Conservation (phyloP, 139 green algal species). For the Haematococcus lacustris region DNA sequence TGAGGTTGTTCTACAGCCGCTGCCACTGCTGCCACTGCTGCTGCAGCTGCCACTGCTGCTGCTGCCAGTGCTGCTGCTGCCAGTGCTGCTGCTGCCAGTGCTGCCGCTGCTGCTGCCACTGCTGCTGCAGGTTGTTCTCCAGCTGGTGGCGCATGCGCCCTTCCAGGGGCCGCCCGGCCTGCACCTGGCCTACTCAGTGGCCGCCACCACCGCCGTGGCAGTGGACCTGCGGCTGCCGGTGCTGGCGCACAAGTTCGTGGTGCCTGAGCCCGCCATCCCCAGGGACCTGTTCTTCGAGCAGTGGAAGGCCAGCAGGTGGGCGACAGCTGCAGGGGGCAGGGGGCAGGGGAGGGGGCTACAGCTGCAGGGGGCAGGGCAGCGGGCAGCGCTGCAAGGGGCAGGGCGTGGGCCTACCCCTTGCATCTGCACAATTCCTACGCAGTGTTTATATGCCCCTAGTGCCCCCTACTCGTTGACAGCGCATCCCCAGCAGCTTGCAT, state of each 20-base stretch:
- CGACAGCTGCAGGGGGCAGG: background rate
- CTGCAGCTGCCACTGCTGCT: too few species aligned
- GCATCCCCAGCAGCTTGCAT: background rate
- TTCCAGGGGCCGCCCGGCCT: constrained; percentile 21
- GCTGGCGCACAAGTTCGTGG: constrained; percentile 60
- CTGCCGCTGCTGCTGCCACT: constrained; percentile 37
- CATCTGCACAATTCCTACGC: background rate
- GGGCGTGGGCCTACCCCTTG: background rate
- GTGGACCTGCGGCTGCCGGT: constrained; percentile 54
- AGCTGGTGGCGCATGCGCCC: background rate
- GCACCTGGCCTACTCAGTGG: constrained; percentile 30
- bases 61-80: too few species aligned
- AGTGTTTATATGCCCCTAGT: too few species aligned
- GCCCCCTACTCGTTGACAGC: background rate
- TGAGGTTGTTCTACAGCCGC: too few species aligned
- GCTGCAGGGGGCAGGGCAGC: background rate
- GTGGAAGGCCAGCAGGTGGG: constrained; percentile 57
- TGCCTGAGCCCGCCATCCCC: constrained; percentile 46
- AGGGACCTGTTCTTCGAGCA: constrained; percentile 67
- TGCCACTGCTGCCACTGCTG: too few species aligned
- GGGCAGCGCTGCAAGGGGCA: background rate
- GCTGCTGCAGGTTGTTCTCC: constrained; percentile 18
- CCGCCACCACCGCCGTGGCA: constrained; percentile 17
- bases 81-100: too few species aligned
- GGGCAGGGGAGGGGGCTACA: background rate